Base-by-base conservation (phyloP, 306 rosid genomes). In the Morella rubra region DNA sequence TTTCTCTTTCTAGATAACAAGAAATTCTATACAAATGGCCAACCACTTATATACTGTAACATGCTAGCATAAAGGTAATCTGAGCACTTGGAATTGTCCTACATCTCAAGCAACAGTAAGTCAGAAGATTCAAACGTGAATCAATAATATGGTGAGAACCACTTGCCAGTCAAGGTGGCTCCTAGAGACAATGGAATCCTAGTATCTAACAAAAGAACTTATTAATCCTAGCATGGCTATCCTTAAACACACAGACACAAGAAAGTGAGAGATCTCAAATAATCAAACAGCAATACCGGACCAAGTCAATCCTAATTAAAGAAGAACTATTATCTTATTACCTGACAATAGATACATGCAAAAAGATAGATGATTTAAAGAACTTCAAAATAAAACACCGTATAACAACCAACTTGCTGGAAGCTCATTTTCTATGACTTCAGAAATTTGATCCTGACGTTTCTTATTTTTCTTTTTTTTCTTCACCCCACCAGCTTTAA, bases 381-480 rank as follows among this genome's bases (percentile, higher is more conserved):
- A 78, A 45, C 20, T 68, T 32, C 24, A 5, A 40, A 10, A 22
- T 47, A 46, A 19, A 0, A 55, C 50, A 46, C 50, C 50, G 11
- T 13, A 47, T 73, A 55, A 77, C 67, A 69, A 79, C 79, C 46
- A 77, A 94, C 95, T 89, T 86, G 86, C 83, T 74, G 82, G 56
- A 58, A 81, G 73, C n/a, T 93, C 91, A 79, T 85, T 77, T 68
- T 87, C 89, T 13, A 86, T 32, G 22, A 75, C 83, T 58, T 79
- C 79, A 76, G 87, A 77, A 15, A 73, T 6, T 20, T 89, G 91
- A n/a, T 90, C 89, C 10, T 86, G 90, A 51, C 56, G 84, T 82
- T 86, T 89, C 66, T 84, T 91, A 69, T n/a, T 77, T 82, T 91
- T 94, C 91, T 87, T 94, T 81, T 94, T 94, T 88, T 93, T 94